phyloP scores from a whole-genome alignment of 1,139 yeast genomes.

The Nakaseomyces kungkrabaensis region DNA sequence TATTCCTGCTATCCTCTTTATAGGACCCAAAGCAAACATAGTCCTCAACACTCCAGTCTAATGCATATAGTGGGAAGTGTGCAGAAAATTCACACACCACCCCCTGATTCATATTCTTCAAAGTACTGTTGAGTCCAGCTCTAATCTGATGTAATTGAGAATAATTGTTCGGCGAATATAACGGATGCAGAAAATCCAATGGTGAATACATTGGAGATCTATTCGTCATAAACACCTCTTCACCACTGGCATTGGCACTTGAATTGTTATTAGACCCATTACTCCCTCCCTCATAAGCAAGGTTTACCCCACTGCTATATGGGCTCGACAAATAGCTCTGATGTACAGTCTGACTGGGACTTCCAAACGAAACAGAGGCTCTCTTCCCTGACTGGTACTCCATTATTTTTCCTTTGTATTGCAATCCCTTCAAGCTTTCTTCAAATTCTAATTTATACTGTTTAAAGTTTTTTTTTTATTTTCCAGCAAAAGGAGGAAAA shows the following conservation, averaged over 20 bases:
- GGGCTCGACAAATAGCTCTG: constrained; percentile 10
- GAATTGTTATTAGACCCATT: constrained; percentile 1
- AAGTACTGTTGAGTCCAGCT: constrained; percentile 3
- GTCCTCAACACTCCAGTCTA: constrained; percentile 29
- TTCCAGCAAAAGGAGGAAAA: too few relatives aligned
- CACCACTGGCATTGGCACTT: constrained; percentile 3
- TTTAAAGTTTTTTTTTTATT: too few relatives aligned
- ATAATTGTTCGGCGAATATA: constrained; percentile 10
- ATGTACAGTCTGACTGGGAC: constrained; percentile 19
- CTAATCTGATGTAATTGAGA: constrained; percentile 11
- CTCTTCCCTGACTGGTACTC: constrained; percentile 2
- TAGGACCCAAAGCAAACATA: constrained; percentile 27
- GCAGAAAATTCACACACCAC: constrained; percentile 23
- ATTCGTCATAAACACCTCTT: constrained; percentile 8
- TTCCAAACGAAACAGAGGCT: constrained; percentile 24
- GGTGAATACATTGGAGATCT: constrained; percentile 27
- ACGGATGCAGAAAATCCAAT: constrained; percentile 16
- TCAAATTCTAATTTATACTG: too few relatives aligned
- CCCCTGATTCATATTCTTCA: constrained; percentile 4
- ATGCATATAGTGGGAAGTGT: constrained; percentile 23
- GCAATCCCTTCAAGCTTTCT: background rate
- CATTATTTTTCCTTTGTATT: background rate
- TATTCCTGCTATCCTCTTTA: constrained; percentile 27
- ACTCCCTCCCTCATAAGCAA: background rate
- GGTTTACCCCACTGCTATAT: constrained; percentile 6